These are phyloP conservation scores for Russula sp. DNA, from an alignment of 768 basidiomycete genomes.

Conservation along the genomic window DNA sequence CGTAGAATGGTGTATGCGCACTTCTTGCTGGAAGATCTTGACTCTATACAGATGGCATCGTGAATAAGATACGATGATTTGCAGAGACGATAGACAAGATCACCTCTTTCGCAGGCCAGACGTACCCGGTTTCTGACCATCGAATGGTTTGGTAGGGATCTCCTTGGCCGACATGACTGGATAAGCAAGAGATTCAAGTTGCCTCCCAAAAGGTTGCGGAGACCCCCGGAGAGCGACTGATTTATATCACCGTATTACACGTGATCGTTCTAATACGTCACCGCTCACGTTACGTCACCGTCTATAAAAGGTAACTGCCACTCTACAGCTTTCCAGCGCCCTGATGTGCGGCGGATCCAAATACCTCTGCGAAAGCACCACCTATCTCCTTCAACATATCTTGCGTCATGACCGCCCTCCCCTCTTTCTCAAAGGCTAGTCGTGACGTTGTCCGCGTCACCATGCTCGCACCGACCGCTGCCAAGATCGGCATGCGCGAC, in stretches of 20 bases:
- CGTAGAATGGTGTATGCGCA: constrained; percentile 37
- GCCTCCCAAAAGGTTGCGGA: neutral
- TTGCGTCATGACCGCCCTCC: constrained; percentile 68
- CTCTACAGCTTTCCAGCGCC: constrained; percentile 34
- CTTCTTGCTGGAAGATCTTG: constrained; percentile 97
- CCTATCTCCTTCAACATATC: constrained; percentile 53
- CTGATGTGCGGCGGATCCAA: constrained; percentile 46
- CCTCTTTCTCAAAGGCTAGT: constrained; percentile 69
- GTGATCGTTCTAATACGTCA: constrained; percentile 17
- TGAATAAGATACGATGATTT: constrained; percentile 11
- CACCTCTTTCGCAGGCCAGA: constrained; percentile 96
- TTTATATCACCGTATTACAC: constrained; percentile 24
- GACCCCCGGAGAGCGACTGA: constrained; percentile 3
- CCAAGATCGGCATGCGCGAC: constrained; percentile 74
- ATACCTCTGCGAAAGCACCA: constrained; percentile 67
- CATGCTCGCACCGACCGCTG: constrained; percentile 82
- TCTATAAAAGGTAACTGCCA: neutral
- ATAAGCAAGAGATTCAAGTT: constrained; percentile 18
- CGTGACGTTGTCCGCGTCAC: constrained; percentile 84
- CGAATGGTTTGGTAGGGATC: constrained; percentile 79
- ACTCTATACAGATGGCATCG: constrained; percentile 52
- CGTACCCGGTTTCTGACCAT: constrained; percentile 96
- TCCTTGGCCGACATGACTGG: constrained; percentile 55
- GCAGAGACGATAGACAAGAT: constrained; percentile 27
- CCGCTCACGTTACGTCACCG: too few relatives aligned